Evolutionary conservation across 179 eudicot species (phyloP), one percentile per base, ranked within the genome.

Genomic region (Vitellaria paradoxa): DNA sequence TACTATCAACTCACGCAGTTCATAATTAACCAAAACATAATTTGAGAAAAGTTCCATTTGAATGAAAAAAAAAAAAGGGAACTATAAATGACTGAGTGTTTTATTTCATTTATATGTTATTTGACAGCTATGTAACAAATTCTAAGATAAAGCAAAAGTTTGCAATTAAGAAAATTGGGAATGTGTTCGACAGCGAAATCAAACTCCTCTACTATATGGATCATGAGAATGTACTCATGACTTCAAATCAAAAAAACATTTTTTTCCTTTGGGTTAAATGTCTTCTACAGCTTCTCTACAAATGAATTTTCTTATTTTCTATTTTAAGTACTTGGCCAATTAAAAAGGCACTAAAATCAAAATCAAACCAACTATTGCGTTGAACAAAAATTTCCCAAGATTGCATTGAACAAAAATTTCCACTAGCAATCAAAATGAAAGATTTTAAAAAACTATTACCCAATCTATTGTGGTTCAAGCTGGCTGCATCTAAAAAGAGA

Each of bases 121-220:
- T 55, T 66, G 21, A 21, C 87, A 82, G 87, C 65, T 80, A 76
- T 74, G 90, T 87, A 47, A 68, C 62, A 55, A 84, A 88, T 80
- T 80, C 82, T 8, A 88, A 87, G 76, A 88, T 84, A 7, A 74
- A 82, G 37, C 88, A 88, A 77, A 84, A 88, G 83, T 81, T 88
- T 76, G 92, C 92, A n/a, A 88, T 88, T 26, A 88, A 88, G 88
- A 88, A 84, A 73, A 87, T 88, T 78, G 81, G 83, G 1, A 84
- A 85, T 77, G 88, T 90, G 20, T 88, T 88, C 65, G 80, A 85
- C 81, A 87, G 90, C 6, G 92, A 88, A 82, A 88, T 88, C 81
- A 87, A 87, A 70, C 88, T 88, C 65, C 86, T 88, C 40, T 79
- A 84, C 82, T 88, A 88, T 69, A 83, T 88, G 92, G 90, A 88